Base-by-base conservation (phyloP, 768 basidiomycete species). In the Termitomyces sp. region DNA sequence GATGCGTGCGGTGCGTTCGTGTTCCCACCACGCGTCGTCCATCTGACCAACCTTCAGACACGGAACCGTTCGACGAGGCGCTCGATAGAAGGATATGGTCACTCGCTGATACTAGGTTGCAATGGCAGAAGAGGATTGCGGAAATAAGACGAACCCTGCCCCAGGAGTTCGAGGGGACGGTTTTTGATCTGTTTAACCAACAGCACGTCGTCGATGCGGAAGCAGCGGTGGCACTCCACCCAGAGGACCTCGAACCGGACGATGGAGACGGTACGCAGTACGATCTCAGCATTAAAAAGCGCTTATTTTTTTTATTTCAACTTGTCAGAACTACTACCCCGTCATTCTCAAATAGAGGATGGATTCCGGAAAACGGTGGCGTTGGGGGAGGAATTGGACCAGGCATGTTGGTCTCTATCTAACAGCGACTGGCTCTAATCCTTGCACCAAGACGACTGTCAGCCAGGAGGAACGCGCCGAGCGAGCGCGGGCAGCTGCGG, bases 41-140 rank as follows among this genome's bases (percentile, higher is more conserved):
- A 42, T 10, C 49, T 49, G 22, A 58, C 53, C 46, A 41, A 45
- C 46, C 11, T 48, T n/a, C 58, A 87, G 84, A 84, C 43, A 81
- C 83, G 60, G 90, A 93, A 63, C 78, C 83, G 2, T 96, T 93
- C 67, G 91, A 96, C 63, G 92, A 96, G 68, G 83, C 82, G 2
- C 79, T 96, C 32, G 93, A 95, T 66, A 74, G 89, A 48, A 81
- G 81, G 44, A 87, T 94, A 44, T 92, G 88, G 87, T 85, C 87
- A 0, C 68, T 93, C 19, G 84, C 87, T 41, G 82, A 87, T 59
- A 88, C 88, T 47, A 75, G 85, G 30, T 70, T 92, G 50, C 79
- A 85, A 59, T 90, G 83, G 83, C 84, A 92, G 64, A 83, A 81
- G 58, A 78, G 85, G 54, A 78, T 90, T 38, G 85, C 87, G 22